Base-by-base conservation (phyloP, 2,329 filamentous ascomycete genomes). In the Trichoderma semiorbis region DNA sequence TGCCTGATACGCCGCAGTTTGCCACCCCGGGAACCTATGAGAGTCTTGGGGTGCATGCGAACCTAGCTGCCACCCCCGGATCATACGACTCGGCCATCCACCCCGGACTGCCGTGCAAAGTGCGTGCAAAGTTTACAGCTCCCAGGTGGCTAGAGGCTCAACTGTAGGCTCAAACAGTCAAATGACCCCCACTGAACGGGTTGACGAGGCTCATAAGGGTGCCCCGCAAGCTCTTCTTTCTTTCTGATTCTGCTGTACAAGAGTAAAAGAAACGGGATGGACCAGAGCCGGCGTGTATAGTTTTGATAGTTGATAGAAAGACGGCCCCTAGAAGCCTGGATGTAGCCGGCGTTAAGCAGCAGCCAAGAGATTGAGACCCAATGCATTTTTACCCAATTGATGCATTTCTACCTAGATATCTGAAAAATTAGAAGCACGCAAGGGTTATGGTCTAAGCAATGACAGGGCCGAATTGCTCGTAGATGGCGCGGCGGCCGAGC, bases 1-100 rank as follows among this genome's bases (percentile, higher is more conserved):
- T 47, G 55, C 34, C 36, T 21, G 66, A 55, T 24, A 26, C 30
- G 66, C 66, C 66, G 61, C 66, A 61, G 66, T 69, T 69, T 69
- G 66, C 66, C 66, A 69, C 66, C 28, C 10, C 34, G n/a, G 18
- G 28, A 61, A 39, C 66, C 65, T 24, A 32, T 53, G 47, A 24
- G 39, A 16, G 14, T 34, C n/a, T 24, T 43, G 8, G 39, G 39
- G 39, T 43, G 16, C 39, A n/a, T 43, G 39, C 39, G 39, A 43
- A 62, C 39, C 24, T 43, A 28, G 21, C 47, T 67, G 32, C 47
- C 64, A 67, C 64, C 39, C 47, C 47, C 64, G 64, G 26, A 39
- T 67, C 64, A 67, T 67, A 67, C 64, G 64, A 67, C 30, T 24
- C 53, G 50, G 12, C 47, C 21, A 24, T 67, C 50, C 64, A 55